Evolutionary conservation across 2,329 filamentous ascomycete species (phyloP), one percentile per base, ranked within the genome.

Genomic region (Blastomyces parvus): DNA sequence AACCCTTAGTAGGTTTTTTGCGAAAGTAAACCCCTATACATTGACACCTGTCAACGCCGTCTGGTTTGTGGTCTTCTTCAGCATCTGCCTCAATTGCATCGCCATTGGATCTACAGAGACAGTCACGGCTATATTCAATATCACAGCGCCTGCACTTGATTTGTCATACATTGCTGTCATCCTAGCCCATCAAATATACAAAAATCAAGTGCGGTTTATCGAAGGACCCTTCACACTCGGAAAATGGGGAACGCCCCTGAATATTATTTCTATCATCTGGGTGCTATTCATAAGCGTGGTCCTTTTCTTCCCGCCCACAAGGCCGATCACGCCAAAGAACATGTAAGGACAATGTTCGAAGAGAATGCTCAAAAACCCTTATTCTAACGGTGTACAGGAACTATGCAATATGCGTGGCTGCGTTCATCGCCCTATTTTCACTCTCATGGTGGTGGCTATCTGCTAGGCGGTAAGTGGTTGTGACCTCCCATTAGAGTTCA

Each of bases 61-160:
- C 62, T 87, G 84, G 84, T 81, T 86, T 59, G 83, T 86, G 55
- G 84, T 86, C 1, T 68, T 80, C 65, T 84, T 84, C 71, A 85
- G 83, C 66, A 69, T 75, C 60, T 67, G 77, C 63, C 78, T 84
- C 59, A 83, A 81, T 69, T 82, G 74, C 66, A 77, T 78, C 64
- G 76, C 76, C 44, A 76, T 79, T 53, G 76, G 76, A 30, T 78
- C 76, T 11, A 78, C 76, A 5, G 68, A 78, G 66, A 78, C 77
- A 2, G 75, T 76, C 44, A 77, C 78, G 0, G 79, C 79, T 0
- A 82, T 83, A 60, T 83, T 82, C 71, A 80, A 77, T 67, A 77
- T 83, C 69, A 83, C 81, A 0, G 81, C 81, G 0, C 80, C 80
- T 0, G 81, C 80, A 0, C 72, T 83, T 1, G 81, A 83, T 64